Conservation (phyloP, 2,329 filamentous ascomycete genomes). For the Fusarium humuli region DNA sequence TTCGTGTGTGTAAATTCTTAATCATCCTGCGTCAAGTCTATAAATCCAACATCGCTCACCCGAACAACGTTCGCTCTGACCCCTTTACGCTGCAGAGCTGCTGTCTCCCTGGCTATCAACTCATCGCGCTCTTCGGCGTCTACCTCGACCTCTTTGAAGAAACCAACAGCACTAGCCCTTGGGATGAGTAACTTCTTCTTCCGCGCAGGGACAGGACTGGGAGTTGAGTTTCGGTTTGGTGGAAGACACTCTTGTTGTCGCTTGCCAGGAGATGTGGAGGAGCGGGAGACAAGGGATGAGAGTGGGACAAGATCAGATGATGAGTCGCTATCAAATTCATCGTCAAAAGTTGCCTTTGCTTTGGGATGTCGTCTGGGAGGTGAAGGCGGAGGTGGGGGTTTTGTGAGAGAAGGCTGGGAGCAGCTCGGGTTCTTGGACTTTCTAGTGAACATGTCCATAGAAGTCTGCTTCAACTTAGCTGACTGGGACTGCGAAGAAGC, state of each 20-base stretch:
- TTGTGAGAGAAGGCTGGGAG: conserved; percentile 18
- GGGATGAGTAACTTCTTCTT: conserved; percentile 57
- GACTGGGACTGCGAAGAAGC: conserved; percentile 20
- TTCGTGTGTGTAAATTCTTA: conserved; percentile 11
- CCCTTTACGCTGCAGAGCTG: conserved; percentile 26
- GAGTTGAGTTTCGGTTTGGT: conserved; percentile 12
- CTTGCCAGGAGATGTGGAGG: conserved; percentile 22
- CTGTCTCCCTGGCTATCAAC: conserved; percentile 38
- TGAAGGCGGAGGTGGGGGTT: background rate
- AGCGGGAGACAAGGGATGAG: conserved; percentile 19
- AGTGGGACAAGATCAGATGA: conserved; percentile 35
- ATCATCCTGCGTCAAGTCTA: conserved; percentile 51
- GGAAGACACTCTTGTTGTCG: conserved; percentile 6
- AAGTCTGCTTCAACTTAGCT: conserved; percentile 49
- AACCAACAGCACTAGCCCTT: conserved; percentile 53
- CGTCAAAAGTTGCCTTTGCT: background rate
- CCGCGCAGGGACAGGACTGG: conserved; percentile 34
- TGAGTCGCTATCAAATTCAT: conserved; percentile 32
- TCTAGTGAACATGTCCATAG: conserved; percentile 48
- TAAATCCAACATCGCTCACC: conserved; percentile 50
- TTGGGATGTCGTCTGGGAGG: background rate
- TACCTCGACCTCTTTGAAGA: conserved; percentile 52
- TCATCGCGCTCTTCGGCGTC: conserved; percentile 45
- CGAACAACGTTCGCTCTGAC: conserved; percentile 36
- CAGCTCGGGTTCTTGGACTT: conserved; percentile 12